phyloP scores from a whole-genome alignment of 208 protist species.

The Trypanosoma congolense region DNA sequence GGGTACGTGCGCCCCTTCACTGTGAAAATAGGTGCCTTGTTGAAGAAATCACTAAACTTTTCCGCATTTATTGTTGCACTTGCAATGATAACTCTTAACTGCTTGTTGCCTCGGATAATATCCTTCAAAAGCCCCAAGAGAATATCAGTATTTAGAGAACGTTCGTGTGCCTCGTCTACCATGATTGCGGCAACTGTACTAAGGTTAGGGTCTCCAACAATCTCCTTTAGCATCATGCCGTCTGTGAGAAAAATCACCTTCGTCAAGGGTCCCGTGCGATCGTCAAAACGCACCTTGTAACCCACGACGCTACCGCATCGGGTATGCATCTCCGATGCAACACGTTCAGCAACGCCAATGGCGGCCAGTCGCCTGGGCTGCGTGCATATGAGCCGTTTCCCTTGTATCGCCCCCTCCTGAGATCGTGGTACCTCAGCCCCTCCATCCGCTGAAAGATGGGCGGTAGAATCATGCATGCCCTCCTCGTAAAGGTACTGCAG shows the following conservation, averaged over 20 bases:
- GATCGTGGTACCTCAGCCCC: not conserved
- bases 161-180: constrained; percentile 98
- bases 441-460: not conserved
- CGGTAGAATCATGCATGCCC: constrained; percentile 40
- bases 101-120: constrained; percentile 68
- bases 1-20: constrained; percentile 97
- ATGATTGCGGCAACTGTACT: constrained; percentile 96
- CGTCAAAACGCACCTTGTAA: constrained; percentile 98
- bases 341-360: constrained; percentile 97
- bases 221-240: constrained; percentile 98
- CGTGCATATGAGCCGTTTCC: constrained; percentile 90
- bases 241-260: constrained; percentile 97
- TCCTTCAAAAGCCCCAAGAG: constrained; percentile 86
- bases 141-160: constrained; percentile 95
- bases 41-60: constrained; percentile 97
- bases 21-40: constrained; percentile 91
- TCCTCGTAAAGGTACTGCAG: constrained; percentile 89
- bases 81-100: constrained; percentile 96
- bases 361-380: constrained; percentile 99
- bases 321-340: constrained; percentile 92
- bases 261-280: constrained; percentile 89
- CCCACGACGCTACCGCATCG: constrained; percentile 91
- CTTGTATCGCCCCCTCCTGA: constrained; percentile 26
- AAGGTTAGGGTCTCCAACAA: constrained; percentile 92
- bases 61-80: constrained; percentile 98